Evolutionary conservation across 1,284 basidiomycete species (phyloP), one percentile per base, ranked within the genome.

Genomic region (Cutaneotrichosporon daszewskae): DNA sequence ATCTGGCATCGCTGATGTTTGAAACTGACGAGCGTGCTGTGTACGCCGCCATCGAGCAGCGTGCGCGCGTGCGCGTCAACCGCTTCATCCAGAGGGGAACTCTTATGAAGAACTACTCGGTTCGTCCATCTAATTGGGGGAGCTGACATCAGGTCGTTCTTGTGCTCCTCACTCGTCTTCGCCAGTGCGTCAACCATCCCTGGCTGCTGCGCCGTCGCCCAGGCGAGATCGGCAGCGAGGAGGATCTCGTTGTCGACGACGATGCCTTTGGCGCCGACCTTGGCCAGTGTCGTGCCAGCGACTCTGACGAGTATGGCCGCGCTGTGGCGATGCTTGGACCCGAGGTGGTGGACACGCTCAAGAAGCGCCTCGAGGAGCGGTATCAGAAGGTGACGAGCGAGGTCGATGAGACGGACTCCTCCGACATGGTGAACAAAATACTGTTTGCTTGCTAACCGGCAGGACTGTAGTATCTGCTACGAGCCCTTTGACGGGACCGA

Each of bases 11-110:
- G 34, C 57, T 70, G 10, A 55, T 57, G 14, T 71, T 72, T 39
- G 53, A 60, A 19, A 40, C 46, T 4, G 67, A 72, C 18, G 71
- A 73, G 51, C 54, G 68, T 16, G 58, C 60, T 9, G 64, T 72
- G 13, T 72, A 73, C 54, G 54, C 53, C 11, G 51, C 57, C 5
- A 53, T 70, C 22, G 68, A 72, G 40, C 55, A 54, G 22, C 50
- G 60, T 9, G 68, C 63, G 23, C 49, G 55, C 27, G 48, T 69
- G 13, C 51, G 54, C 8, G 69, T 72, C 49, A 70, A 71, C 49
- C 61, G 61, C 40, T 72, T 59, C 54, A 57, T 71, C 33, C 48
- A 55, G 28, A 34, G 36, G 37, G 68, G 69, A 9, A 71, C 68
- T 0, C 60, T 74, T 9, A 49, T 73, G 45, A 72, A 72, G 51